These are phyloP conservation scores for Microcyclosporella mali DNA, from an alignment of 2,329 filamentous ascomycete species.

Conservation along the genomic window DNA sequence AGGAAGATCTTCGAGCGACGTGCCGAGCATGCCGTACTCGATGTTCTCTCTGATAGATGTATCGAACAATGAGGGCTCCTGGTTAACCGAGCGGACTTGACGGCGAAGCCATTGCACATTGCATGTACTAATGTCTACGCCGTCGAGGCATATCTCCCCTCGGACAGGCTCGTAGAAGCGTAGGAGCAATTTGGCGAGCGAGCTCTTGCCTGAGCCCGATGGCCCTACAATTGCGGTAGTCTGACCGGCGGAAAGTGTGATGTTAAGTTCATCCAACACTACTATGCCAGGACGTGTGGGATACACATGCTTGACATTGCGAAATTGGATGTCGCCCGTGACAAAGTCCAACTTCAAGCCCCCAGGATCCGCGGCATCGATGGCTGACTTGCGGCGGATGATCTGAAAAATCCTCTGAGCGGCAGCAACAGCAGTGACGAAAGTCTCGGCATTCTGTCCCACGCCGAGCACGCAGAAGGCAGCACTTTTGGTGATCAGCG, in stretches of 20 bases:
- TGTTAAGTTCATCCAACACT: constrained; percentile 32
- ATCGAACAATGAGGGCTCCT: constrained; percentile 28
- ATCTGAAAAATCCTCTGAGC: constrained; percentile 37
- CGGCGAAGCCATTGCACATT: constrained; percentile 28
- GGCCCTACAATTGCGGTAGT: constrained; percentile 41
- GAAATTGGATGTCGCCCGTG: constrained; percentile 51
- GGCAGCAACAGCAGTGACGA: constrained; percentile 38
- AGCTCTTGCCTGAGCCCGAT: constrained; percentile 35
- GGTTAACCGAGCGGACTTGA: constrained; percentile 25
- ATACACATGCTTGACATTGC: constrained; percentile 65
- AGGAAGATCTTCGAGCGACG: not conserved
- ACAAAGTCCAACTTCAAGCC: constrained; percentile 13
- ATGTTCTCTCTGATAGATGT: constrained; percentile 28
- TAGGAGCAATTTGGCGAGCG: constrained; percentile 30
- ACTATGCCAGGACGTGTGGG: constrained; percentile 41
- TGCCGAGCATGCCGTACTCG: constrained; percentile 16
- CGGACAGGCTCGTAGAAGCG: constrained; percentile 27
- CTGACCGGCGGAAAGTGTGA: constrained; percentile 35
- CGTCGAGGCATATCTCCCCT: constrained; percentile 28
- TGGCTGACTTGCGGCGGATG: constrained; percentile 35
- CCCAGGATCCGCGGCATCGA: constrained; percentile 31
- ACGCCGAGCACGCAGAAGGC: constrained; percentile 22
- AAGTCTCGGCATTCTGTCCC: constrained; percentile 35
- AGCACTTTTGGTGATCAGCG: not conserved
- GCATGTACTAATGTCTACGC: constrained; percentile 19